These are phyloP conservation scores for Saxophila tyrrhenica DNA, from an alignment of 495 filamentous ascomycete species.

Conservation along the genomic window DNA sequence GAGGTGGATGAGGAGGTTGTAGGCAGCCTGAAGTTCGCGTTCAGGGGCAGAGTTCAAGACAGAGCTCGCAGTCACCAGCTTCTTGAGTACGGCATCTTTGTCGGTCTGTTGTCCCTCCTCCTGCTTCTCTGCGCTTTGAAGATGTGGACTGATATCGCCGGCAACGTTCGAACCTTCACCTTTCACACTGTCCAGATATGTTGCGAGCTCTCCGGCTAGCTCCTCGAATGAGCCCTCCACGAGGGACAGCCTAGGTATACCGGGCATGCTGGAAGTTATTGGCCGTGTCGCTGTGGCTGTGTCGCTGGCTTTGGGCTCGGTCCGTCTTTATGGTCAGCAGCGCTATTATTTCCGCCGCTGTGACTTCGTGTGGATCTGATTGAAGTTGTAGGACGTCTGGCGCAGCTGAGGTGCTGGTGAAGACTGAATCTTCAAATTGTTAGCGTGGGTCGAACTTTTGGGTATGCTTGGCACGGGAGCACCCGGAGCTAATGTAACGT, in stretches of 20 bases:
- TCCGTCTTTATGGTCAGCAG: no score
- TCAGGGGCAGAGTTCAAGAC: conserved; percentile 73
- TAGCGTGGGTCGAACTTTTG: conserved; percentile 4
- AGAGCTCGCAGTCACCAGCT: conserved; percentile 63
- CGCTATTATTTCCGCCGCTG: no score
- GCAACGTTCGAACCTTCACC: conserved; percentile 46
- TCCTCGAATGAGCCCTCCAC: conserved; percentile 87
- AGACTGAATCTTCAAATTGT: neutral
- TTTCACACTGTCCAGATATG: conserved; percentile 60
- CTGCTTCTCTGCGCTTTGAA: conserved; percentile 27
- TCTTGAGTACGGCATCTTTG: conserved; percentile 65
- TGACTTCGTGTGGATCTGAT: no score
- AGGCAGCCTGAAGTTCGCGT: conserved; percentile 89
- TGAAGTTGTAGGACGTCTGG: neutral
- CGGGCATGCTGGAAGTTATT: conserved; percentile 26
- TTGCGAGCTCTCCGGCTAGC: conserved; percentile 77
- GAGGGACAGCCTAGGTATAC: conserved; percentile 46
- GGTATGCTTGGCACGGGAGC: conserved; percentile 1
- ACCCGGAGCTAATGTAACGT: no score
- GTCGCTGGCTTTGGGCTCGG: neutral
- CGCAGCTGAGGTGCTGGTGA: neutral
- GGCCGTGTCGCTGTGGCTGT: neutral
- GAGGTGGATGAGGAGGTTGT: conserved; percentile 92
- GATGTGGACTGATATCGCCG: conserved; percentile 59
- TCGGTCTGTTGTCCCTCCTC: conserved; percentile 46